Percentiles rank a stretch among this genome's conserved stretches.
Conservation (phyloP, 305 asterid genomes). For the Ajuga reptans region DNA sequence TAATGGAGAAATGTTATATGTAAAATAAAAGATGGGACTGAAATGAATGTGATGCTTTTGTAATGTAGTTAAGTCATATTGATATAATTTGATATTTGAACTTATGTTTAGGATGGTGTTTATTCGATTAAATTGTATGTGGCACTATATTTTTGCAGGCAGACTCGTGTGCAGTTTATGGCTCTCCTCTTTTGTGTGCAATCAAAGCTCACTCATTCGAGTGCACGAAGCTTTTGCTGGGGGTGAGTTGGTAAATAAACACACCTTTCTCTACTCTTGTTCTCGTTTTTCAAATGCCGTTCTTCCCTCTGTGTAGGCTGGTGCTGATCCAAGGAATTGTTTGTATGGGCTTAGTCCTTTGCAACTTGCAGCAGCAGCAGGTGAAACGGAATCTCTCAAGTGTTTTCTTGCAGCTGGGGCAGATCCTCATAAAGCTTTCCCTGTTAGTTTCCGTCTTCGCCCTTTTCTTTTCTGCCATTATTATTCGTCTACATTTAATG, state of each 20-base stretch:
- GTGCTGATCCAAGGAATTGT: constrained; percentile 22
- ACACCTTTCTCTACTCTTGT: background rate
- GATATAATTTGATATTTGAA: background rate
- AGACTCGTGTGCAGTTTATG: background rate
- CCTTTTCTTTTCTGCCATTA: background rate
- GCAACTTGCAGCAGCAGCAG: constrained; percentile 9
- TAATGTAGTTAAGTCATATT: background rate
- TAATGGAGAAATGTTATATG: too few species aligned
- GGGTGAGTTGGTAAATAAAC: background rate
- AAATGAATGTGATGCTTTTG: background rate
- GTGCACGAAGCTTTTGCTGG: constrained; percentile 13
- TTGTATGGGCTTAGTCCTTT: background rate
- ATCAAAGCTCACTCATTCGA: background rate
- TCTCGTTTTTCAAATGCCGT: background rate
- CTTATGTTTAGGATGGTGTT: background rate
- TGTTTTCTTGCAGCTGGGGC: constrained; percentile 24
- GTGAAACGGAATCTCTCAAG: background rate
- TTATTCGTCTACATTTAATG: background rate
- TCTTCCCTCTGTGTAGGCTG: constrained; percentile 14
- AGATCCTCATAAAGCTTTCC: background rate
- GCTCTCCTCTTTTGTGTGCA: constrained; percentile 9
- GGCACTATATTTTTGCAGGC: constrained; percentile 6
- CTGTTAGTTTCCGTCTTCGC: background rate
- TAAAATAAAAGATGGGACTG: background rate
- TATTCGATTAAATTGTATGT: background rate